Evolutionary conservation across 2,329 filamentous ascomycete genomes (phyloP), one percentile per base, ranked within the genome.

Genomic region (Microdochium nivale): DNA sequence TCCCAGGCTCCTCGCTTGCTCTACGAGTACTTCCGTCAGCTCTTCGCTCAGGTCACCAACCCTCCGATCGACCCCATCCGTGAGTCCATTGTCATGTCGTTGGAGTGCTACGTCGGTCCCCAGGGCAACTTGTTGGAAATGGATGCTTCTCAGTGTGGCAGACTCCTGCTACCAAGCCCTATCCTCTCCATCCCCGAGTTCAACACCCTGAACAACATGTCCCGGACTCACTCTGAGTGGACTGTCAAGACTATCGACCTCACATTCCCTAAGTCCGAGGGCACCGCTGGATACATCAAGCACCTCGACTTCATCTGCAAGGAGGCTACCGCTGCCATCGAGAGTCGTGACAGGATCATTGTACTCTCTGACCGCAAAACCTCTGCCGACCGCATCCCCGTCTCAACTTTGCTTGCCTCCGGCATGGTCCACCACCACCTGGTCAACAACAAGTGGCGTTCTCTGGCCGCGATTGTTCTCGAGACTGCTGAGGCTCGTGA

Each of bases 11-110:
- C 92, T 59, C 88, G 91, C 60, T 77, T 96, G 51, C 80, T 96
- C 21, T 95, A 88, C 69, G 92, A 96, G 70, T 97, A 97, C 74
- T 97, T 97, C 85, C 85, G 92, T 56, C 89, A 97, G 75, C 84
- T 97, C 44, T 97, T 97, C 68, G 92, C 92, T 10, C 92, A 97
- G 73, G 92, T 97, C 67, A 97, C 92, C 55, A 97, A 97, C 70
- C 92, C 92, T 59, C 92, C 92, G 14, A 97, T 97, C 64, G 92
- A 97, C 65, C 92, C 92, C 30, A 97, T 97, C 61, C 82, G 92
- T 70, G 92, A 97, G 77, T 92, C 91, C 25, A 94, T 96, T 63
- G 92, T 97, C 70, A 97, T 97, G 92, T 96, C 92, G 52, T 75
- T 97, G 40, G 91, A 96, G 67, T 95, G 92, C 63, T 97, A 96